phyloP scores from a whole-genome alignment of 2,329 filamentous ascomycete species.

The Colletotrichum sp. region DNA sequence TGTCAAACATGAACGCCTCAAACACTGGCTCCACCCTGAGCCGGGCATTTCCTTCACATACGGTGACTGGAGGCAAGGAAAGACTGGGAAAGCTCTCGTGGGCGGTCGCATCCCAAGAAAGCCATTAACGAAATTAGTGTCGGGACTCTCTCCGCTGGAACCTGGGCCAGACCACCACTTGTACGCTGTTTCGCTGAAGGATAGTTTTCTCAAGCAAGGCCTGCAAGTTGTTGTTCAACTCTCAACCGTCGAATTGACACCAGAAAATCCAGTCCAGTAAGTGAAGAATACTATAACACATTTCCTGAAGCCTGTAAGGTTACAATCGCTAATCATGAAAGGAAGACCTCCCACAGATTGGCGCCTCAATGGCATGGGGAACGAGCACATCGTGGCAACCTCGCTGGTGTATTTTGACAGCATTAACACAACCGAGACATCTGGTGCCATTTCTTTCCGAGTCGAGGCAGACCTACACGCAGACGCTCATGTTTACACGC shows the following conservation, averaged over 20 bases:
- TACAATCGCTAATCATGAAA: not conserved
- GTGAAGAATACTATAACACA: not conserved
- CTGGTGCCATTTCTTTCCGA: not conserved
- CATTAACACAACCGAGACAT: not conserved
- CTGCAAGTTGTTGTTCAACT: not conserved
- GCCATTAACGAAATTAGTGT: accelerated
- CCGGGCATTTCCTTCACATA: not conserved
- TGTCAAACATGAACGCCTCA: not conserved
- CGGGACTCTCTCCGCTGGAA: not conserved
- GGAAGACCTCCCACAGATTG: not conserved
- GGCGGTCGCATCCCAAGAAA: not conserved
- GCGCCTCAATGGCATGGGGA: not conserved
- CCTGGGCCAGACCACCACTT: not conserved
- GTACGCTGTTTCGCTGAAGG: not conserved
- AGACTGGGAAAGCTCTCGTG: not conserved
- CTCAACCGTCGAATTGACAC: not conserved
- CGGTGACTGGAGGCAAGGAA: not conserved
- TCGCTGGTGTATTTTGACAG: not conserved
- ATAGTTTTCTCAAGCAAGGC: not conserved
- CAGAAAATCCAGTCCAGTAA: not conserved
- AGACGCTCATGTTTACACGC: not conserved
- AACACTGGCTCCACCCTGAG: not conserved
- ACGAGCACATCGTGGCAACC: not conserved
- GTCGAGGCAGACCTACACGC: not conserved
- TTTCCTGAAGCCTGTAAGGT: not conserved